These are phyloP conservation scores for Orbilia oligospora DNA, from an alignment of 2,329 filamentous ascomycete species.

Conservation along the genomic window DNA sequence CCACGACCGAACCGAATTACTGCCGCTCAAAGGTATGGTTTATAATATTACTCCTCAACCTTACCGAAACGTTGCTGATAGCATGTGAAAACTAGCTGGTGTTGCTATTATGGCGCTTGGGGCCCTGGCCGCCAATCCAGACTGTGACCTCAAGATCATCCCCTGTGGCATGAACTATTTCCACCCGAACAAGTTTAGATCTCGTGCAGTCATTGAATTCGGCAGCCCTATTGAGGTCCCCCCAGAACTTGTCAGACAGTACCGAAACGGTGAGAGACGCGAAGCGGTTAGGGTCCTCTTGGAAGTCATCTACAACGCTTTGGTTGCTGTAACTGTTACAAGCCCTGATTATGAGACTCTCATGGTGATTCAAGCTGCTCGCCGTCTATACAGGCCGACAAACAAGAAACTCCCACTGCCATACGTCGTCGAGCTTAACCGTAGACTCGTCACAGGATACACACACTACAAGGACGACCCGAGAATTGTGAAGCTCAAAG, in stretches of 20 bases:
- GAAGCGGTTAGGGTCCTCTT: constrained; percentile 89
- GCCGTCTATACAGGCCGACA: constrained; percentile 92
- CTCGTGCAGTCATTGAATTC: constrained; percentile 94
- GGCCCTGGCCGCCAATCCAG: constrained; percentile 84
- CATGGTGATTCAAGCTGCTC: constrained; percentile 95
- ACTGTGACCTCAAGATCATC: constrained; percentile 92
- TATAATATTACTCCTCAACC: constrained; percentile 4
- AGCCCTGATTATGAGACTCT: constrained; percentile 95
- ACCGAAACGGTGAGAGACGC: constrained; percentile 84
- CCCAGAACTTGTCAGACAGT: constrained; percentile 84
- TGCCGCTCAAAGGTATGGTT: constrained; percentile 81
- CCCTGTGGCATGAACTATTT: constrained; percentile 99
- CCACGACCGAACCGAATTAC: constrained; percentile 90
- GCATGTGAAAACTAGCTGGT: constrained; percentile 74
- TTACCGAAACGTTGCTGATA: constrained; percentile 33
- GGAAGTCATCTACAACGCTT: constrained; percentile 86
- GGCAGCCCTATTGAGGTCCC: constrained; percentile 90
- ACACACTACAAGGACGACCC: constrained; percentile 92
- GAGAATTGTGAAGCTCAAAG: constrained; percentile 81
- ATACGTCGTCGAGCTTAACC: constrained; percentile 93
- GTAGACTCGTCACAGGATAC: constrained; percentile 90
- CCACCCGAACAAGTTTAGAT: constrained; percentile 97
- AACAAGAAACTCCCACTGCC: constrained; percentile 93
- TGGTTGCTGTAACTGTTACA: constrained; percentile 90
- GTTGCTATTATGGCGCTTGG: constrained; percentile 98